These are phyloP conservation scores for Vanderwaltozyma yarrowii DNA, from an alignment of 805 yeast species.

Conservation along the genomic window DNA sequence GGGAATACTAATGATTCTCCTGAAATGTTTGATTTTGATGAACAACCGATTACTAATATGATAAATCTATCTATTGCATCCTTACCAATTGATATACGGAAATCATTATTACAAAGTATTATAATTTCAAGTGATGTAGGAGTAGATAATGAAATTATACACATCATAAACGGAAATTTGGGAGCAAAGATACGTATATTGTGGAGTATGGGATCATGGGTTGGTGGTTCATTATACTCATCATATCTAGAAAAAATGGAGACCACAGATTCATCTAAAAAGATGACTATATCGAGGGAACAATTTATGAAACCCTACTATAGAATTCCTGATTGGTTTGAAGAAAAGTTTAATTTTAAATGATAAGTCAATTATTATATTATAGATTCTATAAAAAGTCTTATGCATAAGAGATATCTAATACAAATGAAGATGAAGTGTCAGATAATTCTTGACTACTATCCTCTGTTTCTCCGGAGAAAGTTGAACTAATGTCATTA, in stretches of 20 bases:
- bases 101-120: not conserved
- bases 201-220: slow-evolving; percentile 1
- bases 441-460: too few relatives aligned
- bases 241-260: not conserved
- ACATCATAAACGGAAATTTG: not conserved
- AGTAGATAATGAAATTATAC: not conserved
- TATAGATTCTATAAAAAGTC: not conserved
- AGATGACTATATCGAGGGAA: not conserved
- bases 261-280: not conserved
- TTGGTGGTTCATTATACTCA: slow-evolving; percentile 2
- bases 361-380: not conserved
- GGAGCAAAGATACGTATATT: not conserved
- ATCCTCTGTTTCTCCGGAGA: too few relatives aligned
- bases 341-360: not conserved
- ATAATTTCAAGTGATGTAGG: not conserved
- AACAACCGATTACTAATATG: not conserved
- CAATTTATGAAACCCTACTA: not conserved
- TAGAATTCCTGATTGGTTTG: slow-evolving; percentile 2
- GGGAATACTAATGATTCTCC: not conserved
- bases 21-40: not conserved
- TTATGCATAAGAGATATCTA: too few relatives aligned
- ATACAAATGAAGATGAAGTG: too few relatives aligned
- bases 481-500: too few relatives aligned
- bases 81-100: slow-evolving; percentile 1
- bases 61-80: not conserved